These are phyloP conservation scores for Stemphylium vesicarium DNA, from an alignment of 2,329 filamentous ascomycete genomes.

Conservation along the genomic window DNA sequence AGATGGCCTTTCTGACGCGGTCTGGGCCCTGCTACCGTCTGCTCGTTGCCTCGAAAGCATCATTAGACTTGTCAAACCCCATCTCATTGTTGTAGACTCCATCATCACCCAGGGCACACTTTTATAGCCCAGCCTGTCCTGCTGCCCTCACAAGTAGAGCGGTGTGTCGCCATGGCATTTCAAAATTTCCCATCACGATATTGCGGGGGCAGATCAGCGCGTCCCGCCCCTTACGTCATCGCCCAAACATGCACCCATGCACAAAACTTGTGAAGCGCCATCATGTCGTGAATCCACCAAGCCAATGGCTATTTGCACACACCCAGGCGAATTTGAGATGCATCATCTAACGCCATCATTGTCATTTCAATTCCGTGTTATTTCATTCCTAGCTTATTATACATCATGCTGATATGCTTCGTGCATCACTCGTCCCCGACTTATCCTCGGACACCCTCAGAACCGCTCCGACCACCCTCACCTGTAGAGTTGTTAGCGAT, in stretches of 20 bases:
- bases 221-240: constrained; percentile 21
- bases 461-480: constrained; percentile 35
- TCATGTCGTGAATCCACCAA: neutral
- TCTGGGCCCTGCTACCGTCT: constrained; percentile 8
- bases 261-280: constrained; percentile 22
- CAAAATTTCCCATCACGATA: constrained; percentile 31
- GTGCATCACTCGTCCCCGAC: neutral
- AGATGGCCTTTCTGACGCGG: constrained; percentile 23
- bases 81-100: neutral
- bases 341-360: neutral
- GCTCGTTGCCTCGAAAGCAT: neutral
- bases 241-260: constrained; percentile 12
- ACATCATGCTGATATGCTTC: neutral
- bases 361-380: neutral
- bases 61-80: neutral
- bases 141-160: neutral
- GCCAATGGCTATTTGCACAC: too few species aligned
- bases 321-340: neutral
- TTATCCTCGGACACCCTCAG: constrained; percentile 14
- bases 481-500: constrained; percentile 26
- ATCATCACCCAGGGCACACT: neutral
- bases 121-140: neutral
- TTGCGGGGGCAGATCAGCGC: constrained; percentile 7
- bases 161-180: constrained; percentile 35
- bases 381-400: constrained; percentile 3